These are phyloP conservation scores for Zygosaccharomyces sapae DNA, from an alignment of 1,139 yeast species.

Conservation along the genomic window DNA sequence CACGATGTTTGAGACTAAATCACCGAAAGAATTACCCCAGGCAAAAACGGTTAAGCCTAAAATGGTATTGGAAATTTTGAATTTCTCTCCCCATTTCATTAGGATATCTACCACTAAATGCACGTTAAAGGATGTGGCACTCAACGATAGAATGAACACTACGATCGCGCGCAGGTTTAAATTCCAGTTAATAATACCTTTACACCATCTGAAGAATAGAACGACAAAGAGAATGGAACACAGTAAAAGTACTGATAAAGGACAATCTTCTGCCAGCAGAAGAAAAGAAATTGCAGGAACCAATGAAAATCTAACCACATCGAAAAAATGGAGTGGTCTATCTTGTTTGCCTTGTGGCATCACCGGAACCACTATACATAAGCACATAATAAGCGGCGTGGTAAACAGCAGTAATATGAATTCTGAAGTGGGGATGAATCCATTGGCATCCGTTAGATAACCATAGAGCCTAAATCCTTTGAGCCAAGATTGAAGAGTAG, in stretches of 20 bases:
- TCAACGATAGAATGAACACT: constrained; percentile 67
- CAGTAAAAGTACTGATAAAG: constrained; percentile 9
- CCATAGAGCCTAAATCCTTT: constrained; percentile 9
- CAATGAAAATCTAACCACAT: constrained; percentile 9
- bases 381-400: constrained; percentile 18
- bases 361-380: constrained; percentile 19
- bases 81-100: constrained; percentile 57
- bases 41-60: constrained; percentile 87
- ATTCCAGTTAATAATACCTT: constrained; percentile 14
- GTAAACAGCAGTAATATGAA: constrained; percentile 19
- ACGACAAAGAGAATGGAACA: constrained; percentile 9
- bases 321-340: constrained; percentile 8
- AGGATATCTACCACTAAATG: constrained; percentile 68
- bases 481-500: constrained; percentile 7
- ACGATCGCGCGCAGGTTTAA: constrained; percentile 42
- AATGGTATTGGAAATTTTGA: constrained; percentile 69
- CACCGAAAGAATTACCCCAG: constrained; percentile 88
- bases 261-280: constrained; percentile 8
- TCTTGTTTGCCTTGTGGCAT: constrained; percentile 8
- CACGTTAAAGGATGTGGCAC: constrained; percentile 75
- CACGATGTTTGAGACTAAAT: constrained; percentile 77
- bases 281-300: constrained; percentile 8
- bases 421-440: constrained; percentile 16
- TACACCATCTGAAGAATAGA: constrained; percentile 7
- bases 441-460: constrained; percentile 10